Evolutionary conservation across 306 rosid genomes (phyloP).

Genomic region (Canavalia gladiata): DNA sequence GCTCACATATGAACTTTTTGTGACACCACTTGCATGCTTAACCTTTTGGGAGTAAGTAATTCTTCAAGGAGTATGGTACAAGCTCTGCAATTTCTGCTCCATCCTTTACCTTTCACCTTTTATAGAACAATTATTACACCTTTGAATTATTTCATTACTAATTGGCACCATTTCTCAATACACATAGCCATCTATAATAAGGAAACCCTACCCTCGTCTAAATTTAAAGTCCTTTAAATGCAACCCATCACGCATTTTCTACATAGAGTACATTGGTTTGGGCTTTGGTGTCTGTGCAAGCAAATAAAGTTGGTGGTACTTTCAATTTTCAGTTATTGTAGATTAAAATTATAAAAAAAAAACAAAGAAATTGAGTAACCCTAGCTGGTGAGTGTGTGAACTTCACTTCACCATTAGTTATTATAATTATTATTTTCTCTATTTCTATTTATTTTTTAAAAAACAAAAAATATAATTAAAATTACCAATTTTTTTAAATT

Average conservation of each 20-base stretch:
- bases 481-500: too few species aligned
- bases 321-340: neutral
- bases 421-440: too few species aligned
- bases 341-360: neutral
- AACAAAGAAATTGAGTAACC: neutral
- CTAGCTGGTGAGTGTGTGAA: too few species aligned
- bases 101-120: neutral
- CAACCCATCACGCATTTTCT: neutral
- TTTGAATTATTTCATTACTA: neutral
- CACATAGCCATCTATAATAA: neutral
- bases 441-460: too few species aligned
- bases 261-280: slow-evolving; percentile 17
- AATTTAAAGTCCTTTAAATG: neutral
- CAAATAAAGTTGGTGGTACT: neutral
- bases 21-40: too few species aligned
- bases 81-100: neutral
- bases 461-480: too few species aligned
- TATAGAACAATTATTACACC: neutral
- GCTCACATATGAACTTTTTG: neutral
- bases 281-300: neutral
- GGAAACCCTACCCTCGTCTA: neutral
- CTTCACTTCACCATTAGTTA: too few species aligned
- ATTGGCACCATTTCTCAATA: neutral
- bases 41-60: neutral
- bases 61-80: neutral